Base-by-base conservation (phyloP, 305 asterid species). In the Caryopteris hybrid region DNA sequence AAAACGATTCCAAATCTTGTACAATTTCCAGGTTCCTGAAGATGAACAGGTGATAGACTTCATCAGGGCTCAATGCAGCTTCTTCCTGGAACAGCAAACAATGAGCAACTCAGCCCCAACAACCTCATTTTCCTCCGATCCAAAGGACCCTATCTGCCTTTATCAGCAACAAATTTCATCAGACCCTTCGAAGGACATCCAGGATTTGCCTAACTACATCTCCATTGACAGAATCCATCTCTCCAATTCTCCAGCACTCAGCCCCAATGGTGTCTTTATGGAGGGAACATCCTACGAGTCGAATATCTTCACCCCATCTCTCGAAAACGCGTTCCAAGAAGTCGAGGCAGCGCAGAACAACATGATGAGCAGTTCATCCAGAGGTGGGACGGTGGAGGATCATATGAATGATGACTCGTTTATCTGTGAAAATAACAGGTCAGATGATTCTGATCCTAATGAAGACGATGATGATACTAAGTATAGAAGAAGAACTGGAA, bases 401-500 rank as follows among this genome's bases (percentile, higher is more conserved):
- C 85, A 82, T 31, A 42, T 63, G 72, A 75, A 79, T 22, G 72
- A 78, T 0, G 80, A 78, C 33, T 69, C 83, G 0, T 71, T 77
- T 21, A 52, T 61, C 17, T 75, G 81, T 11, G 84, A 73, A 25
- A 76, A 66, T 43, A 76, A 76, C 62, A 34, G 82, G 6, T 76
- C 84, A n/a, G 86, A 82, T 10, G 84, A 79, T 1, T 82, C 87
- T 2, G 87, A 81, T 53, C 81, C 73, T 2, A 78, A 75, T 18
- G 88, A 83, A 0, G 97, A 93, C 1, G 98, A 93, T 16, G 88
- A 88, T 39, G 95, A 87, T 25, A 70, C 73, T 5, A 90, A 81
- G 84, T 83, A 79, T 16, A 60, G 96, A 27, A 79, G 86, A 67
- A 84, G 97, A 61, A 80, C 46, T 1, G 95, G 92, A 25, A 93